Percentiles rank a stretch among this genome's conserved stretches.
Evolutionary conservation across 495 filamentous ascomycete species (phyloP).

Genomic region (Penicillium salamii): DNA sequence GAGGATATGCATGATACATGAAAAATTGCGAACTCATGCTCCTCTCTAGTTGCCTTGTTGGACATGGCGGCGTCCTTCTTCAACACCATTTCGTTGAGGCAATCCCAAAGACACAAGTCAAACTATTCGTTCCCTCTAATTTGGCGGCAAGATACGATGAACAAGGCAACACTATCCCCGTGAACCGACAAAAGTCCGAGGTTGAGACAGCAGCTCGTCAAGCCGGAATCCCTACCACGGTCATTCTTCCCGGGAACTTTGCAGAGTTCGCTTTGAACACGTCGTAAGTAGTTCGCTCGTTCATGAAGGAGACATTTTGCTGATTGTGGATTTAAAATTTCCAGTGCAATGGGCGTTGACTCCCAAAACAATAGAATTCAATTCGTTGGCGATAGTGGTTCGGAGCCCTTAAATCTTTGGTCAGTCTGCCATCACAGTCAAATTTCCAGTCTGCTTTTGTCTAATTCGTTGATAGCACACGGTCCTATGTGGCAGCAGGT

Average conservation of each 20-base stretch:
- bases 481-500: conserved; percentile 16
- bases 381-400: conserved; percentile 10
- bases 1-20: not conserved
- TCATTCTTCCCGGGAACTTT: conserved; percentile 16
- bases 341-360: conserved; percentile 18
- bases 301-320: not conserved
- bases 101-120: conserved; percentile 19
- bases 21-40: not conserved
- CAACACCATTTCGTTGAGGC: conserved; percentile 19
- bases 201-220: conserved; percentile 15
- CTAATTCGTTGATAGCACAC: conserved; percentile 9
- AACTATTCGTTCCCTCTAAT: conserved; percentile 22
- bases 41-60: conserved; percentile 19
- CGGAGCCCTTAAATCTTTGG: conserved; percentile 9
- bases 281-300: conserved; percentile 6
- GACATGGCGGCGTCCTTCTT: conserved; percentile 8
- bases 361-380: conserved; percentile 10
- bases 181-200: conserved; percentile 12
- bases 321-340: not conserved
- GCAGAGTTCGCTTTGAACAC: conserved; percentile 17
- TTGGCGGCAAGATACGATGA: conserved; percentile 12
- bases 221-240: conserved; percentile 19
- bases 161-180: conserved; percentile 11
- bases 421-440: conserved; percentile 3
- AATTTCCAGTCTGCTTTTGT: not conserved